phyloP scores from a whole-genome alignment of 1,284 basidiomycete species.

The Pterulicium gracile region DNA sequence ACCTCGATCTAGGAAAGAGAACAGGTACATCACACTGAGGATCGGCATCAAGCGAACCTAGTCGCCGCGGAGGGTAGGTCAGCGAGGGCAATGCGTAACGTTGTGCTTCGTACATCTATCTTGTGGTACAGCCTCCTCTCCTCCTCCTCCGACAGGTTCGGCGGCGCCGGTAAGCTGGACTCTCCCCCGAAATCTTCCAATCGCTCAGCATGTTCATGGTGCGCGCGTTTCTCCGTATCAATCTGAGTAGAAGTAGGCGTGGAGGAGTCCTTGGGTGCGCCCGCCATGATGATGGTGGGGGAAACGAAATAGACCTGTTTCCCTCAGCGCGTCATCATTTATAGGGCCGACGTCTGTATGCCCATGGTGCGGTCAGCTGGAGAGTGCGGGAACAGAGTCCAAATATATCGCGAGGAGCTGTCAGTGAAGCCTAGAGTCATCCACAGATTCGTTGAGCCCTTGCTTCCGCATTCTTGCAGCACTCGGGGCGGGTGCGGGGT shows the following conservation, averaged over 20 bases:
- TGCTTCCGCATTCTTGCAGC: too few species aligned
- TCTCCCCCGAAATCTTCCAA: conserved; percentile 27
- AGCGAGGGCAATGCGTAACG: too few species aligned
- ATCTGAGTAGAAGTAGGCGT: neutral
- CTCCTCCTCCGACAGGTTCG: conserved; percentile 35
- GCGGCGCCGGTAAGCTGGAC: conserved; percentile 31
- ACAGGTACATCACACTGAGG: conserved; percentile 49
- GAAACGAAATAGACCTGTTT: neutral
- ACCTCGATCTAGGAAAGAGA: conserved; percentile 60
- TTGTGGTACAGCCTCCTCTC: conserved; percentile 53
- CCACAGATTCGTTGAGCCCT: too few species aligned
- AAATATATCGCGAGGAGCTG: too few species aligned
- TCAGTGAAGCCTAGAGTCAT: too few species aligned
- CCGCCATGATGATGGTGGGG: neutral
- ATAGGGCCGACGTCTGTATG: too few species aligned
- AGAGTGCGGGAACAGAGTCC: too few species aligned
- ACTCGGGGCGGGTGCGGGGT: too few species aligned
- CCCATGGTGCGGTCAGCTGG: too few species aligned
- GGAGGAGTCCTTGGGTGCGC: neutral
- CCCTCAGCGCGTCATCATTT: too few species aligned
- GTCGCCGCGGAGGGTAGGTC: too few species aligned
- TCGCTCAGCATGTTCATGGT: neutral
- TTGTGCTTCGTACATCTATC: conserved; percentile 43
- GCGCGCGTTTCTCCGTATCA: neutral
- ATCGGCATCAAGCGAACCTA: conserved; percentile 42